phyloP scores from a whole-genome alignment of 1,139 yeast species.

The Pneumocystis carinii region DNA sequence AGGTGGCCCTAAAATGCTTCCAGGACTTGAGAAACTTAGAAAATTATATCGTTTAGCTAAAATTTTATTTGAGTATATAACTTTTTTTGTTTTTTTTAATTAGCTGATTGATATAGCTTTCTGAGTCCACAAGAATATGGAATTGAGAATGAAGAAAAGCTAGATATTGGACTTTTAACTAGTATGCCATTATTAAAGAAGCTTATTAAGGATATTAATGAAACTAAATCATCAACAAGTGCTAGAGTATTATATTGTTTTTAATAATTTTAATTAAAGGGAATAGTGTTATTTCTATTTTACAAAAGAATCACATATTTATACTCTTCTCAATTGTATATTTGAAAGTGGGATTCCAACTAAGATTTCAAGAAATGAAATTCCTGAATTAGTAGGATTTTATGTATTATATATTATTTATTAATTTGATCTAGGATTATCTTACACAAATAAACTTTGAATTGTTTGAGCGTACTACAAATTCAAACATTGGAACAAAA shows the following conservation, averaged over 20 bases:
- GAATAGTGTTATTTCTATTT: neutral
- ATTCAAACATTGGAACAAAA: constrained; percentile 42
- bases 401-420: neutral
- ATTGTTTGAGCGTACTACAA: constrained; percentile 43
- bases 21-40: constrained; percentile 31
- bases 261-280: constrained; percentile 39
- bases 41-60: constrained; percentile 83
- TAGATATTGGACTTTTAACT: constrained; percentile 88
- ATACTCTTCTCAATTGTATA: constrained; percentile 76
- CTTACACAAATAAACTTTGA: constrained; percentile 91
- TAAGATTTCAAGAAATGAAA: constrained; percentile 82
- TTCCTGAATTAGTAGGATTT: constrained; percentile 61
- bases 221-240: constrained; percentile 58
- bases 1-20: constrained; percentile 9
- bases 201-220: constrained; percentile 63
- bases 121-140: constrained; percentile 99
- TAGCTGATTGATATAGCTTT: constrained; percentile 27
- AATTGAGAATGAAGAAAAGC: constrained; percentile 83
- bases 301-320: constrained; percentile 70
- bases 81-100: neutral
- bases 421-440: constrained; percentile 32
- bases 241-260: constrained; percentile 82
- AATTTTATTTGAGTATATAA: constrained; percentile 57
- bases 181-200: constrained; percentile 88
- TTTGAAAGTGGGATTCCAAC: constrained; percentile 92